Conservation (phyloP, 805 yeast species). For the Suhomyces tanzawaensis region DNA sequence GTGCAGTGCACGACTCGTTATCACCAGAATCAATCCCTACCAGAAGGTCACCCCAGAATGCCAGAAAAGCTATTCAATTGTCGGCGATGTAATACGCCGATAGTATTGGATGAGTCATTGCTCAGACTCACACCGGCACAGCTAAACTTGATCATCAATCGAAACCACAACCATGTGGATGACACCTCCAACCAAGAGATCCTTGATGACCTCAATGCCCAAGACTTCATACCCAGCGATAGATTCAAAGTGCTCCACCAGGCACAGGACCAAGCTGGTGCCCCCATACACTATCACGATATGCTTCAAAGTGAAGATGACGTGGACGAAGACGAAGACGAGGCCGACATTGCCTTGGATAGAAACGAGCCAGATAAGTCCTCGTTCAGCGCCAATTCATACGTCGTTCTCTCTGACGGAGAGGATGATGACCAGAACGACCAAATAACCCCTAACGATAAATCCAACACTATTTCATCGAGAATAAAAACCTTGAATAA, state of each 20-base stretch:
- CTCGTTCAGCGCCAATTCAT: conserved; percentile 9
- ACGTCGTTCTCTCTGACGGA: conserved; percentile 10
- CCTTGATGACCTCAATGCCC: conserved; percentile 25
- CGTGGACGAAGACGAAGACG: conserved; percentile 20
- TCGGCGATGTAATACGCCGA: conserved; percentile 60
- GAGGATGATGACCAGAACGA: conserved; percentile 5
- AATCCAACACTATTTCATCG: conserved; percentile 38
- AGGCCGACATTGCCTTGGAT: conserved; percentile 5
- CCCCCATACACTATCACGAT: conserved; percentile 25
- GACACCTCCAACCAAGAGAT: conserved; percentile 12
- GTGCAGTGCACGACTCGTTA: not conserved
- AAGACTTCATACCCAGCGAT: conserved; percentile 37
- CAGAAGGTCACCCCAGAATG: conserved; percentile 1
- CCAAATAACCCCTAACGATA: not conserved
- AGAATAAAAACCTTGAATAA: conserved; percentile 55
- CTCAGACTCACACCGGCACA: conserved; percentile 54
- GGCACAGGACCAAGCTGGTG: conserved; percentile 19
- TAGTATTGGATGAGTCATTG: conserved; percentile 55
- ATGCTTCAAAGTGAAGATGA: conserved; percentile 31
- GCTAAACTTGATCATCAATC: conserved; percentile 47
- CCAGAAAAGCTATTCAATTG: conserved; percentile 35
- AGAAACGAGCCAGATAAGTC: not conserved
- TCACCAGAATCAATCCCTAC: not conserved
- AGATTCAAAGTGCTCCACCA: conserved; percentile 36
- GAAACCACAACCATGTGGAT: conserved; percentile 17